Conservation (phyloP, 2,329 filamentous ascomycete species). For the Torrubiella hemipterigena region DNA sequence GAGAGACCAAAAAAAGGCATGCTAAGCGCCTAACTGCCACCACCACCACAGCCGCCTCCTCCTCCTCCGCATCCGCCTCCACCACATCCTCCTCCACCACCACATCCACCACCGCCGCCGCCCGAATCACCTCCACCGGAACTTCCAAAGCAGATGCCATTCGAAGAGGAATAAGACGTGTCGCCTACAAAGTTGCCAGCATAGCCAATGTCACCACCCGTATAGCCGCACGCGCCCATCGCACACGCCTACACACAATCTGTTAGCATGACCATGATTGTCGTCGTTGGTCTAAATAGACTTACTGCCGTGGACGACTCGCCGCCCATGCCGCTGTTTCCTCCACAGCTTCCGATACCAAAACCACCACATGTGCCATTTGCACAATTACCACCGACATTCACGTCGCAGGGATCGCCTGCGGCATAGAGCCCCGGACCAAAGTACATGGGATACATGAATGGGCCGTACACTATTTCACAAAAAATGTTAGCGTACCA, state of each 20-base stretch:
- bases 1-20: no score
- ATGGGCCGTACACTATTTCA: slow-evolving; percentile 32
- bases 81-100: slow-evolving; percentile 10
- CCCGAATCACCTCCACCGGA: no score
- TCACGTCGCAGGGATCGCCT: slow-evolving; percentile 23
- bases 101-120: slow-evolving; percentile 7
- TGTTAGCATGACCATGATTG: slow-evolving; percentile 10
- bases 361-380: slow-evolving; percentile 36
- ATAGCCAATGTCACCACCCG: no score
- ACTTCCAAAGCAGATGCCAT: no score
- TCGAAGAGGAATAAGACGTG: no score
- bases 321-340: no score
- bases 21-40: no score
- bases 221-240: no score
- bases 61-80: no score
- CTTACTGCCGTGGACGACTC: slow-evolving; percentile 20
- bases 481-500: neutral
- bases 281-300: neutral
- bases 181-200: no score
- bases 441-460: slow-evolving; percentile 28
- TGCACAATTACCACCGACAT: slow-evolving; percentile 22
- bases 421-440: slow-evolving; percentile 33
- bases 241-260: slow-evolving; percentile 4
- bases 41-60: no score
- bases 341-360: slow-evolving; percentile 30